Evolutionary conservation across 169 alveolate species (phyloP), one percentile per base, ranked within the genome.

Genomic region (Plasmodium sp.): DNA sequence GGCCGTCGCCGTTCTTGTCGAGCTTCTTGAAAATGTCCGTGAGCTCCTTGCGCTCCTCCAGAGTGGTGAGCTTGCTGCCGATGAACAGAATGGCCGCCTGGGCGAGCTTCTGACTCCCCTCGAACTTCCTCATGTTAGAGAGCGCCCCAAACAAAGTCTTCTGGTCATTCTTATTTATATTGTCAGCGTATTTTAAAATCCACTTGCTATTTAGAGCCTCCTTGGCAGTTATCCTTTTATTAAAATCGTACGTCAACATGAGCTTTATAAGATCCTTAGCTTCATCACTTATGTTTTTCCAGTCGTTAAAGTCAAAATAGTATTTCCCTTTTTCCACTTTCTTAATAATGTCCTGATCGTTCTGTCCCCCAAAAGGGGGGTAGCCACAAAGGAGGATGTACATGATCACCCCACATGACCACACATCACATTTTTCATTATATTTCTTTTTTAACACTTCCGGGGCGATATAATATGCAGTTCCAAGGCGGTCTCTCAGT

Each of bases 321-420:
- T 86, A 97, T 51, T 95, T 92, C n/a, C 99, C 99, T n/a, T 93
- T 92, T 93, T 95, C 96, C 39, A 99, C 99, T 90, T 96, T 97
- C 34, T 94, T 83, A 18, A 98, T 96, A 9, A 98, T 98, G 51
- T 98, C 99, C 27, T 96, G 96, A 93, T 99, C 99, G 48, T 96
- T 96, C 80, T 96, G 96, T 31, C 99, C 99, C 36, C 98, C 98
- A 93, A 99, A 99, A 12, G 99, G 99, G 0, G 99, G 99, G 92
- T 96, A 96, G 2, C 98, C 98, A 86, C 99, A 96, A n/a, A 96
- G 93, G 79, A 97, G 81, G 16, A 98, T 97, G 81, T 96, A 98
- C 56, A 98, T 83, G 43, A 98, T 97, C 36, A 98, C 98, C 27
- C 99, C 99, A 77, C 98, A 96, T 43, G 98, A 96, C 99, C 99